phyloP scores from a whole-genome alignment of 2,329 filamentous ascomycete genomes.

The Pestalotiopsis sp. region DNA sequence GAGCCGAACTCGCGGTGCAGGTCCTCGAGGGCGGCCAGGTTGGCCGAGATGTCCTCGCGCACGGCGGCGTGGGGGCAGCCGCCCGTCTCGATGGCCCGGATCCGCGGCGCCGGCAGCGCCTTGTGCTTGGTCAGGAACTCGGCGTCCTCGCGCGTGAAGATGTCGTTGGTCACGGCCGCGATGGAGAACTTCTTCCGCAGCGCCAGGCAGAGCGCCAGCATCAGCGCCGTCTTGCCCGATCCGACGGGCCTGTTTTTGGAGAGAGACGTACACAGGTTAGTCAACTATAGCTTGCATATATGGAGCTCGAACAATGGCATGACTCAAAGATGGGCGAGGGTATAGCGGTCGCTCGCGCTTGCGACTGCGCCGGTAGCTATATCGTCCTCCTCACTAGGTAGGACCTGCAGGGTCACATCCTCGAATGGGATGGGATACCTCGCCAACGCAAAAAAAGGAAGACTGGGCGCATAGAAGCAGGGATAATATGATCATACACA shows the following conservation, averaged over 20 bases:
- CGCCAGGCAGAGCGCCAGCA: conserved; percentile 88
- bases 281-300: neutral
- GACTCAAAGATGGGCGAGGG: neutral
- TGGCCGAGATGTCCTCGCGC: conserved; percentile 93
- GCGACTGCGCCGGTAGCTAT: too few species aligned
- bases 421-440: conserved; percentile 74
- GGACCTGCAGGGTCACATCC: conserved; percentile 65
- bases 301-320: neutral
- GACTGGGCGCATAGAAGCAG: too few species aligned
- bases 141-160: conserved; percentile 97
- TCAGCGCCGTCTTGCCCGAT: conserved; percentile 95
- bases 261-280: neutral
- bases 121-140: conserved; percentile 90
- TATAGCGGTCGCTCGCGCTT: neutral
- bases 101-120: conserved; percentile 80
- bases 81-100: conserved; percentile 95
- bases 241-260: conserved; percentile 75
- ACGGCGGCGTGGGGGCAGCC: conserved; percentile 97
- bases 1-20: conserved; percentile 79
- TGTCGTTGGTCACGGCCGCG: conserved; percentile 97
- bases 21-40: conserved; percentile 89
- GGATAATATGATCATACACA: conserved; percentile 44
- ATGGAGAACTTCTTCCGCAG: conserved; percentile 82
- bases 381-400: neutral
- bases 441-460: too few species aligned